Base-by-base conservation (phyloP, 2,329 filamentous ascomycete species). In the Pseudodiploospora longispora region DNA sequence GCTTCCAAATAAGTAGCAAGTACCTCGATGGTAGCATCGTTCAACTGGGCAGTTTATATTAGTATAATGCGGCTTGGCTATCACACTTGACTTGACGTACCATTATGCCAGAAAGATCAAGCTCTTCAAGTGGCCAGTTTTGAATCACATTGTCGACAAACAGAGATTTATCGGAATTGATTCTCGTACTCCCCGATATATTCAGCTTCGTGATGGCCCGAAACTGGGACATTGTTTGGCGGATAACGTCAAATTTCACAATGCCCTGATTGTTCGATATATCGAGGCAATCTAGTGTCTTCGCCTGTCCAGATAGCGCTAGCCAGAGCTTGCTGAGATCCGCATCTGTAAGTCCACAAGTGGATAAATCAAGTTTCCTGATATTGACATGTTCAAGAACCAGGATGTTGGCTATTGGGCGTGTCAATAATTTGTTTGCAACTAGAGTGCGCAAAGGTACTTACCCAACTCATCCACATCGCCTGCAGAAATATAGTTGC, bases 101-200 rank as follows among this genome's bases (percentile, higher is more conserved):
- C 61, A 70, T 70, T 57, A 74, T 77, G 5, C 71, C 69, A 3
- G 76, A 78, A 29, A 80, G 58, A 49, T 79, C 69, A 10, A 80
- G 59, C 46, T 75, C 72, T 52, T 76, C 70, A 27, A 80, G 61
- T n/a, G 61, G 60, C 65, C 71, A 73, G 12, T 60, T 53, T 35
- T 62, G 51, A 37, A 76, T 58, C 6, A 63, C 58, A 41, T 67
- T 65, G 46, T 71, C 56, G 42, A 74, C 62, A 29, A 79, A 68
- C 3, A 79, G 56, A 2, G 72, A 66, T 10, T 63, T 63, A 3
- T 68, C 66, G 1, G 66, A 56, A 27, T 65, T 57, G 10, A 74
- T 67, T 31, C 73, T 70, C 10, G 77, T 66, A 33, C 72, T 71
- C 38, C 73, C 71, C 4, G 71, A 65, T 30, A 79, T 67, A 38